phyloP scores from a whole-genome alignment of 2,329 filamentous ascomycete genomes.

The Clathrospora elynae region DNA sequence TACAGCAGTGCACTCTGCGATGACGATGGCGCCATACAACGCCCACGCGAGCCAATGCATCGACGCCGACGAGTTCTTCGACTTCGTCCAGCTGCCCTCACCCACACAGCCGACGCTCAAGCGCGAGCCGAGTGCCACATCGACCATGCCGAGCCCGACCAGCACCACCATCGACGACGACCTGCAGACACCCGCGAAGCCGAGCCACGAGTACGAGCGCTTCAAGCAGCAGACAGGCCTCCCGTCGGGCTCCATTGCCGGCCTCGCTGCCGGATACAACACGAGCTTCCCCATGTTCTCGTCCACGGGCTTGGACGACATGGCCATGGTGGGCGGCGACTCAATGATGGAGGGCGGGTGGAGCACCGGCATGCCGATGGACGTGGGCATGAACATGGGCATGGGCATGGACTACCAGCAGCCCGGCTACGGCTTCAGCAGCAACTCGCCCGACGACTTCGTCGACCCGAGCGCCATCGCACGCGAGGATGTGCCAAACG shows the following conservation, averaged over 20 bases:
- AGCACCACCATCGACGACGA: constrained; percentile 56
- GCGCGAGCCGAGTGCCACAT: constrained; percentile 58
- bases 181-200: constrained; percentile 70
- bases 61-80: constrained; percentile 52
- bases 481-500: constrained; percentile 64
- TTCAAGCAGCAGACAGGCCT: constrained; percentile 96
- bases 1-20: constrained; percentile 43
- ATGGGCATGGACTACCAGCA: constrained; percentile 65
- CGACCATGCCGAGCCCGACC: constrained; percentile 61
- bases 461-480: constrained; percentile 76
- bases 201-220: constrained; percentile 92
- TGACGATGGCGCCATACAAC: constrained; percentile 46
- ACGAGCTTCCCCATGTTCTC: constrained; percentile 55
- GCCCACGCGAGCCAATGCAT: constrained; percentile 43
- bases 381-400: constrained; percentile 71
- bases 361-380: constrained; percentile 57
- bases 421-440: constrained; percentile 67
- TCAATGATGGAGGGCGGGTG: constrained; percentile 62
- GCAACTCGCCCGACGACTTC: constrained; percentile 56
- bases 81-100: constrained; percentile 66
- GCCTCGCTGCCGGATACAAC: constrained; percentile 66
- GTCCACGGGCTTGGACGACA: constrained; percentile 71
- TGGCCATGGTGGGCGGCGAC: constrained; percentile 58
- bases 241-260: constrained; percentile 80
- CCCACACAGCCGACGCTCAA: constrained; percentile 60